Base-by-base conservation (phyloP, 148 eudicot species). In the Rhododendron kiyosumense region DNA sequence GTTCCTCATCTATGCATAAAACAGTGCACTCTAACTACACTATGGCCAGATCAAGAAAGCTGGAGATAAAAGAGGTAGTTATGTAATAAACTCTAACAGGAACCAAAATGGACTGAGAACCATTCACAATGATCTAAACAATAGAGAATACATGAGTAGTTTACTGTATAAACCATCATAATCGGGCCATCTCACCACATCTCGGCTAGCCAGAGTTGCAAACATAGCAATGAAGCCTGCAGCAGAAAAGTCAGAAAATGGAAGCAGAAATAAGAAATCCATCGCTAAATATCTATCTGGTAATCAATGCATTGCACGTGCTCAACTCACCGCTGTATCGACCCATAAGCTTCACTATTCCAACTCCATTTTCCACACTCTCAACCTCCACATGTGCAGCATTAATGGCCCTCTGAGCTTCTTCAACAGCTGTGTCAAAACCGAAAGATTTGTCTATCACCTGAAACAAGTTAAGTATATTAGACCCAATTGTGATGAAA, bases 331-430 rank as follows among this genome's bases (percentile, higher is more conserved):
- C 94, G 65, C 94, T 92, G 67, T 92, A 92, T 85, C 94, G 84
- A 49, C 94, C 92, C 92, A 92, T 92, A 67, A 92, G 92, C 85
- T 92, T 92, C 84, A 92, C 94, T 81, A 92, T 88, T 38, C 94
- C 94, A 48, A 92, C 89, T 85, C 94, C 94, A 87, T 92, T 92
- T 78, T 92, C 91, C 48, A 92, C 90, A 81, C 94, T 90, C 89
- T 92, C 94, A 85, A 89, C 94, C 88, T 92, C 94, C 84, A 92
- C 94, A 82, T 92, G 94, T 52, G 94, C 94, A 88, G 94, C 94
- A 87, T 92, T 92, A 84, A 92, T 92, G 83, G 94, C 94, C 85
- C 94, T 88, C 82, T 92, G 94, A 88, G 94, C 94, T 88, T 92
- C 94, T 87, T 92, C 94, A 41, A 92, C 94, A 82, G 94, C 94